Evolutionary conservation across 257 asterid genomes (phyloP), one percentile per base, ranked within the genome.

Genomic region (Coffea canephora): DNA sequence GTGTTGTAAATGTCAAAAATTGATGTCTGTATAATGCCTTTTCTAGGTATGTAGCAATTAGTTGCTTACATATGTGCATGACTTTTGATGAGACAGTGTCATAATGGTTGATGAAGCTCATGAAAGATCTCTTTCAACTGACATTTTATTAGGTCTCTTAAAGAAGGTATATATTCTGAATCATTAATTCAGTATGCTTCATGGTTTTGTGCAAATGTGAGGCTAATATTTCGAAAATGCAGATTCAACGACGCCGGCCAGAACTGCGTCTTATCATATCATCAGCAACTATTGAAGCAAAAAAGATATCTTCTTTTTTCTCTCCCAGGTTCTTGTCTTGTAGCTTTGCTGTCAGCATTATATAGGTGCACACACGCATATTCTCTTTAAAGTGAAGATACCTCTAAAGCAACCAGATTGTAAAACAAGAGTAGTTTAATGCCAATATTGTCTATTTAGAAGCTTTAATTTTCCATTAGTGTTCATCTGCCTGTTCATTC

Each of bases 21-120:
- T 34, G 46, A 54, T 64, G 72, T 65, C 50, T 41, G 15, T 73
- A 36, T 34, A 49, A 15, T 23, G n/a, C 25, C 9, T 49, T 43
- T 49, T 64, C 8, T 31, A n/a, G 23, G 27, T 34, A 48, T 72
- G 1, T 49, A 79, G 50, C 23, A 76, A 76, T 66, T 52, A 23
- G 6, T 27, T 41, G 34, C 27, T 57, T 68, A 66, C 61, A 16
- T 10, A 39, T 57, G 23, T 67, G 73, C 71, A 75, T 49, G 75
- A 81, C 84, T 77, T 82, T 81, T 81, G 82, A 57, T 69, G 43
- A 25, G 78, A 31, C 91, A 96, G 99, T 86, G 97, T 96, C 69
- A 92, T 95, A 83, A 94, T 94, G 98, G 91, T 96, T 80, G 99
- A 96, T 88, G 99, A 96, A 89, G 99, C 98, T 84, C 99, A 92